Conservation (phyloP, 2,329 filamentous ascomycete genomes). For the Aspergillus puulaauensis region DNA sequence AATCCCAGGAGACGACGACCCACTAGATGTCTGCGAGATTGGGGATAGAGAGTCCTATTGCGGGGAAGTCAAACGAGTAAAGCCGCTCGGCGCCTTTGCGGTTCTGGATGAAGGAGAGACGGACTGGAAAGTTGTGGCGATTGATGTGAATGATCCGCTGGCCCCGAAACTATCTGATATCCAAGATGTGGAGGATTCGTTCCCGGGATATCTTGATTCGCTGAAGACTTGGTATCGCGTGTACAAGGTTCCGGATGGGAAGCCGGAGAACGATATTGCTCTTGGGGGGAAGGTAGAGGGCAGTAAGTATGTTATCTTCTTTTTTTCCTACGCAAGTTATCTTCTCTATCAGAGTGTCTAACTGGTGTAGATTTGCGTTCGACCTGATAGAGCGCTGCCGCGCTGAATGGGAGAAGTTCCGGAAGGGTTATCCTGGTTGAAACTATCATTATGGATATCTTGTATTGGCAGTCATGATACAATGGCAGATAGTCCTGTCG, state of each 20-base stretch:
- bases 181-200: neutral
- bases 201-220: neutral
- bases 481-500: too few relatives aligned
- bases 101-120: too few relatives aligned
- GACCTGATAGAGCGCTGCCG: neutral
- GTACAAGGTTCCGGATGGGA: neutral
- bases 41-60: too few relatives aligned
- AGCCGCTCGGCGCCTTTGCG: too few relatives aligned
- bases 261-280: neutral
- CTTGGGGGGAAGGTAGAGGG: neutral
- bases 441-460: too few relatives aligned
- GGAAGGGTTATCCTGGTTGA: neutral
- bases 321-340: neutral
- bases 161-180: neutral
- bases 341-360: neutral
- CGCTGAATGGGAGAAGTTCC: neutral
- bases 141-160: too few relatives aligned
- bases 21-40: too few relatives aligned
- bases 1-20: too few relatives aligned
- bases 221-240: neutral
- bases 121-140: too few relatives aligned
- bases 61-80: too few relatives aligned
- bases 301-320: neutral
- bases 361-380: neutral
- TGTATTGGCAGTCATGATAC: too few relatives aligned